Conservation (phyloP, 768 basidiomycete genomes). For the Russula emetica region DNA sequence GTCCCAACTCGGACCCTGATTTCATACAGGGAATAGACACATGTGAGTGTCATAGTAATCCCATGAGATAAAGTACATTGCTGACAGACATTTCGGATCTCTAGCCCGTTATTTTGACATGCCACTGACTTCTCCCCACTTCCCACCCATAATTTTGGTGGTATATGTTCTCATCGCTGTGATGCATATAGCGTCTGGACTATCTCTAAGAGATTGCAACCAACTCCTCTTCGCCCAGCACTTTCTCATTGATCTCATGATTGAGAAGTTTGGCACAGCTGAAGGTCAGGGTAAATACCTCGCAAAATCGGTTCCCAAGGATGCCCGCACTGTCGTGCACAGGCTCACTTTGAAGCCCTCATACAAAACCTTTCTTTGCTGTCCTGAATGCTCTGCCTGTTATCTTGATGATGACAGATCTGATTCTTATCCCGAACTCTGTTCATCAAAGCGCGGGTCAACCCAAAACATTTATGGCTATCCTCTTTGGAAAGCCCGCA, state of each 20-base stretch:
- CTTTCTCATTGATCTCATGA: neutral
- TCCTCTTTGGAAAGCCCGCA: neutral
- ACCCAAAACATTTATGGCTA: conserved; percentile 1
- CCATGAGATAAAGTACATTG: no score
- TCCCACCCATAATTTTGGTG: neutral
- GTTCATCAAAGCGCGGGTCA: neutral
- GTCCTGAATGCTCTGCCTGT: conserved; percentile 16
- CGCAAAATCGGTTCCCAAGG: neutral
- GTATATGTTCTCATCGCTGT: neutral
- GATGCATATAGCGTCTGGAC: neutral
- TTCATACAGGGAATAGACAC: no score
- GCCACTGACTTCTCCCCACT: neutral
- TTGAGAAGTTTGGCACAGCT: neutral
- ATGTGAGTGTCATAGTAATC: no score
- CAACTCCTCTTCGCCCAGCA: neutral
- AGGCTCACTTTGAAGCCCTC: neutral
- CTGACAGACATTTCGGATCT: neutral
- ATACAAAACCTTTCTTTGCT: neutral
- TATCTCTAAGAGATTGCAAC: neutral
- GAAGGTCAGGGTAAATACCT: neutral
- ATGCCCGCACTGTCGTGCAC: neutral
- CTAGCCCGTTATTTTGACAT: neutral
- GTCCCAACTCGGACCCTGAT: no score
- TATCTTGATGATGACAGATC: conserved; percentile 7
- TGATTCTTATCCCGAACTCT: conserved; percentile 14